A percentile compares a stretch with the other conserved stretches of the same genome.
These are phyloP conservation scores for Phytophthora sansomeana DNA, from an alignment of 352 stramenopile genomes.

Conservation along the genomic window DNA sequence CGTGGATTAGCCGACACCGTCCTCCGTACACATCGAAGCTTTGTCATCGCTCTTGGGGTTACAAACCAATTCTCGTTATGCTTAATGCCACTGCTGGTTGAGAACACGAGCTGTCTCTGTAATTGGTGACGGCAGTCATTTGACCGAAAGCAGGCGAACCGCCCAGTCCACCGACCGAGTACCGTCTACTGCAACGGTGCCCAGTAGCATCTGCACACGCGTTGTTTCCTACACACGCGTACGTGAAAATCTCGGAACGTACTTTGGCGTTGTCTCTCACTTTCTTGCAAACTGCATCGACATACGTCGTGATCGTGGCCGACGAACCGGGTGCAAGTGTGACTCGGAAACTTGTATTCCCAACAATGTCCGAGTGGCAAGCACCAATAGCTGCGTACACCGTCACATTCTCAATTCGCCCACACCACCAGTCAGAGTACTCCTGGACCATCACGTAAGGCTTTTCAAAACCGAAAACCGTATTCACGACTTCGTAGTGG, in stretches of 20 bases:
- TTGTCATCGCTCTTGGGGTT: not conserved
- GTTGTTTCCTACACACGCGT: not conserved
- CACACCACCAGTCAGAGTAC: not conserved
- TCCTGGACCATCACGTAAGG: slow-evolving; percentile 1
- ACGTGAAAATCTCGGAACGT: not conserved
- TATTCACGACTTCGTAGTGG: not conserved
- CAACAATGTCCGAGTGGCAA: slow-evolving; percentile 11
- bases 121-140: slow-evolving; percentile 2
- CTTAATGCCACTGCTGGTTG: slow-evolving; percentile 1
- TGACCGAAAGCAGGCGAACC: slow-evolving; percentile 1
- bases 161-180: slow-evolving; percentile 12
- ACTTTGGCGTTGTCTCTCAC: not conserved
- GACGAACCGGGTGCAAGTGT: not conserved
- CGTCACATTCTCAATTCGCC: not conserved
- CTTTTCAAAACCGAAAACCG: not conserved
- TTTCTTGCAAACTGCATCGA: not conserved
- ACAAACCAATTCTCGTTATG: slow-evolving; percentile 5
- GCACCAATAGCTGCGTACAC: slow-evolving; percentile 6
- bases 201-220: not conserved
- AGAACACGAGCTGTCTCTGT: slow-evolving; percentile 6
- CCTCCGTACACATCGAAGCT: not conserved
- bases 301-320: slow-evolving; percentile 9
- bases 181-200: slow-evolving; percentile 8
- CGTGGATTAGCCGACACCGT: not conserved
- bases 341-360: slow-evolving; percentile 12